Evolutionary conservation across 2,329 filamentous ascomycete genomes (phyloP), one percentile per base, ranked within the genome.

Genomic region (Orbilia oligospora): DNA sequence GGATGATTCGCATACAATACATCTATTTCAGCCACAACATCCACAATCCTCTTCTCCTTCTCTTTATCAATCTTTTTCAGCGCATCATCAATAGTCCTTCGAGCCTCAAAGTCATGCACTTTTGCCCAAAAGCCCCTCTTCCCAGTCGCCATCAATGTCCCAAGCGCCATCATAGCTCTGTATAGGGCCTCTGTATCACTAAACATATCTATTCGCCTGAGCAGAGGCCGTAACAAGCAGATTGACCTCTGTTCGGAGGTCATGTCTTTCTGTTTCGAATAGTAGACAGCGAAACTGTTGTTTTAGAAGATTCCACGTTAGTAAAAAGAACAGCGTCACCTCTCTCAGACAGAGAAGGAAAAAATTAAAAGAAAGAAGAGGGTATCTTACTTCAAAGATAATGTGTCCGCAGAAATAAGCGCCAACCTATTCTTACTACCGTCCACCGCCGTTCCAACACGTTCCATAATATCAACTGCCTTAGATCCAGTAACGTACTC

Each of bases 101-200:
- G 81, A 4, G 84, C 83, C 6, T 86, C 85, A 0, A 84, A 85
- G 4, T 88, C 81, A 30, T 38, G 85, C 86, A 79, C 85, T n/a
- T n/a, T n/a, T n/a, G n/a, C n/a, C n/a, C 85, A 1, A 64, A 84
- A 84, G 0, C 84, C 85, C 64, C 85, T 85, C 14, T 83, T 85
- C n/a, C 90, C 87, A 14, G 92, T 85, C 5, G 86, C 87, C 24
- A 93, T 84, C 76, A 97, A 83, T 0, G 94, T 99, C 0, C 96
- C 97, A 0, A 95, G 85, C 0, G 93, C 93, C 5, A 97, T 92
- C 5, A 98, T 87, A 0, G 90, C 90, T 22, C 96, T 90, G 83
- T 94, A 98, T 2, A 96, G 85, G 0, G 93, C 92, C 83, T 98
- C 96, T 0, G 91, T 89, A 81, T 98, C 94, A 1, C 87, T 89